Evolutionary conservation across 2,329 filamentous ascomycete genomes (phyloP), one percentile per base, ranked within the genome.

Genomic region (Coleophoma cylindrospora): DNA sequence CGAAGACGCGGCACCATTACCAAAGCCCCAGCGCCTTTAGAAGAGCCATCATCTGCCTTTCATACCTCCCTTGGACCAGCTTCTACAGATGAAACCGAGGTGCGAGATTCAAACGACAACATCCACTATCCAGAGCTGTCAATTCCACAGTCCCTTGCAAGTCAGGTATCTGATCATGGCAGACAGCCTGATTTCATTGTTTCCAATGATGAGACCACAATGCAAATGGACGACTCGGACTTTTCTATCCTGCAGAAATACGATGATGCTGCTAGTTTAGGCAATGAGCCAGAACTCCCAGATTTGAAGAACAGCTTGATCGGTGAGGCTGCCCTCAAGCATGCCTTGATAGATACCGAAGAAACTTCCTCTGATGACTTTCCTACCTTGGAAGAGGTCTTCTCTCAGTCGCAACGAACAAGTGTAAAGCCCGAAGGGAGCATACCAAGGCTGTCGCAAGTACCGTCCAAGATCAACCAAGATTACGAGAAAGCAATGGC

Each of bases 141-240:
- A 6, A 41, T 62, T 1, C 61, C 61, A 21, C 62, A 65, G 3
- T 73, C 71, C 0, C 71, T 72, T 17, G 61, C 61, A 9, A 68
- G 67, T 48, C 51, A 79, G 71, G 56, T 61, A 69, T 55, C 68
- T 43, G 52, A 79, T 72, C 57, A 61, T 51, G 77, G 76, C 21
- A 70, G 75, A 13, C 79, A 81, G 50, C 71, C 72, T 3, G 74
- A 77, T 50, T 71, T 69, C 5, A 68, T 70, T 47, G 63, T 38
- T 7, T 17, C 36, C 2, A 38, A 64, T 55, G 60, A 67, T 13
- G 67, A 70, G 34, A 57, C 50, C 40, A 45, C 46, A 43, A 48
- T 41, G 36, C 36, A 14, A 38, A 52, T 34, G 47, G 14, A 50
- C 22, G 40, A 56, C 44, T 14, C 44, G 15, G 40, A 47, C 22